Base-by-base conservation (phyloP, 345 rosid genomes). In the Salix caprea region DNA sequence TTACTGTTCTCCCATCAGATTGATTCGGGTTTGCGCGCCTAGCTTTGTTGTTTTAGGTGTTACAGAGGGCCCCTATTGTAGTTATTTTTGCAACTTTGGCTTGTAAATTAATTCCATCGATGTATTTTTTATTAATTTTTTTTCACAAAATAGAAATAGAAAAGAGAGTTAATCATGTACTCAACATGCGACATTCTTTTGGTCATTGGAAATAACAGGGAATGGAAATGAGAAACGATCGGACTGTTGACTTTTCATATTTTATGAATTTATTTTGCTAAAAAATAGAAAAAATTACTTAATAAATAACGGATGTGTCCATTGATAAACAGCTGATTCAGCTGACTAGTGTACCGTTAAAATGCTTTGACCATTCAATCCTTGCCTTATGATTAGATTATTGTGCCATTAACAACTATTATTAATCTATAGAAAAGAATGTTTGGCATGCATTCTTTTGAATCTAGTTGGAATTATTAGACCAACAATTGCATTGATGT, bases 1-100 rank as follows among this genome's bases (percentile, higher is more conserved):
- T 96, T 54, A 90, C 92, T 5, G 90, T 91, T 40, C 89, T 96
- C 79, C 92, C 86, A 46, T 87, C 94, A 70, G 61, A 80, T 52
- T 86, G 71, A 88, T 64, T 11, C 46, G 32, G 69, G 36, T 40
- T 62, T 54, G 34, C 65, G 18, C 66, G 50, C 14, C 56, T 60
- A 5, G 32, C 78, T 66, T 67, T 64, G 60, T 67, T 64, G 60
- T 52, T 76, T 54, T 50, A 56, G 5, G 32, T 56, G 52, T 40
- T 52, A 62, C 68, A 46, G 54, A 16, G 23, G 21, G 18, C 46
- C 46, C 64, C 7, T 16, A 39, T 37, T 76, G 46, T 73, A 39
- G 77, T 64, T 76, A 73, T 40, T 81, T 81, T 76, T 84, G 79
- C 60, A 67, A 76, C 76, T 61, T 74, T 15, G 64, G 21, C 70